Evolutionary conservation across 768 basidiomycete genomes (phyloP).

Genomic region (Gelatoporia subvermispora): DNA sequence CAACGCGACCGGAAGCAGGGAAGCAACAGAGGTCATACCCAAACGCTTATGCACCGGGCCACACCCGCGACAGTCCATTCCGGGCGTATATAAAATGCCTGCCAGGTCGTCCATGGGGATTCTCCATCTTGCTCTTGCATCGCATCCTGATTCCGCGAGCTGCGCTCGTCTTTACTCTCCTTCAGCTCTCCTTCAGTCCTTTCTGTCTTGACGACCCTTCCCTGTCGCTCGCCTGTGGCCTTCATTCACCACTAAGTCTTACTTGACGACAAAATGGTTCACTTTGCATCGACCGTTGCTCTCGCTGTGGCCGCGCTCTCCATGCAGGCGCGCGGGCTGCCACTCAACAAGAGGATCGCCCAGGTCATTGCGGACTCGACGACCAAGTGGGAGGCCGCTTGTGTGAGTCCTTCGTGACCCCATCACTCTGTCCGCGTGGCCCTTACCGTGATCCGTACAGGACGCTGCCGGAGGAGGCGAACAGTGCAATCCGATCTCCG

Average conservation of each 20-base stretch:
- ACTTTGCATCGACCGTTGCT: slow-evolving; percentile 29
- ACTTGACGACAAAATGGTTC: slow-evolving; percentile 19
- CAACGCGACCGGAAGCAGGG: no score
- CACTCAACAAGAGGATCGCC: slow-evolving; percentile 41
- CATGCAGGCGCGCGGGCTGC: slow-evolving; percentile 24
- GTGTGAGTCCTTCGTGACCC: slow-evolving; percentile 31
- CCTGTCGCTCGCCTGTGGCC: not conserved
- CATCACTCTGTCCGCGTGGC: not conserved
- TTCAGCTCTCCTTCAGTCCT: not conserved
- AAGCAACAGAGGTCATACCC: no score
- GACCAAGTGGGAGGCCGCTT: slow-evolving; percentile 45
- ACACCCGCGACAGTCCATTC: no score
- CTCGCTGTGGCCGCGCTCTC: slow-evolving; percentile 26
- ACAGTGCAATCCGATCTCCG: slow-evolving; percentile 54
- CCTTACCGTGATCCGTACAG: slow-evolving; percentile 25
- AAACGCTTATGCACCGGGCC: no score
- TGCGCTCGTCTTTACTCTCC: slow-evolving; percentile 2
- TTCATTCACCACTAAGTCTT: not conserved
- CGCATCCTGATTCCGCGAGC: slow-evolving; percentile 1
- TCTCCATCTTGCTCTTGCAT: no score
- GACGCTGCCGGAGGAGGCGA: slow-evolving; percentile 47
- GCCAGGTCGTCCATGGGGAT: no score
- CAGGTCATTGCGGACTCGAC: slow-evolving; percentile 46
- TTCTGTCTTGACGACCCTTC: not conserved
- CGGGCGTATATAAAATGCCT: no score